phyloP scores from a whole-genome alignment of 1,284 basidiomycete species.

The Austropuccinia psidii region DNA sequence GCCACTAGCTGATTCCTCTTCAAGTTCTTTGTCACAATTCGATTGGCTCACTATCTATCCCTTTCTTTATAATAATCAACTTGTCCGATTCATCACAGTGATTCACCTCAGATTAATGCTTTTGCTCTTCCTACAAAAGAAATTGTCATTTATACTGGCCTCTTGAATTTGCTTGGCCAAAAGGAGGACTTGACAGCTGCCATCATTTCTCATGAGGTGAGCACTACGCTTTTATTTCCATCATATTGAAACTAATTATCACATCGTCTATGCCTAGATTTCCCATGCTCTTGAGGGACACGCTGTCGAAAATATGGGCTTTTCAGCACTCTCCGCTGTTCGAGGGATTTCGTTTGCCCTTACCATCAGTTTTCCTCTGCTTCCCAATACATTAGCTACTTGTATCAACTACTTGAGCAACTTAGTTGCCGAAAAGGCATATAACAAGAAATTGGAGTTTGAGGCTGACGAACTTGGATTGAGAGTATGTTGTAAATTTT shows the following conservation, averaged over 20 bases:
- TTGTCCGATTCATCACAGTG: too few species aligned
- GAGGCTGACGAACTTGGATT: conserved; percentile 54
- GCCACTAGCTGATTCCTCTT: not conserved
- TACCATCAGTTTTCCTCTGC: conserved; percentile 49
- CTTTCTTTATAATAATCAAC: not conserved
- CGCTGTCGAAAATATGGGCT: conserved; percentile 52
- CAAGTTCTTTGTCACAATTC: not conserved
- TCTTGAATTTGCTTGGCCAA: conserved; percentile 49
- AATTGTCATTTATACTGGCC: conserved; percentile 53
- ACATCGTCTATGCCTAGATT: conserved; percentile 4
- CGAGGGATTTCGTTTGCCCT: conserved; percentile 53
- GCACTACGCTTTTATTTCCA: not conserved
- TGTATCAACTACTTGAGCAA: conserved; percentile 53
- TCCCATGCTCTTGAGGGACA: conserved; percentile 53
- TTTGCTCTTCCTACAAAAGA: conserved; percentile 53
- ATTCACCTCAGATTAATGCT: conserved; percentile 52
- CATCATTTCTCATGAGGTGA: conserved; percentile 52
- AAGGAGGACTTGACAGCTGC: conserved; percentile 52
- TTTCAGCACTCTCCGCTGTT: conserved; percentile 51
- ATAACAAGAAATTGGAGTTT: conserved; percentile 53
- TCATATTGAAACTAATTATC: not conserved
- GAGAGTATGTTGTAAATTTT: too few species aligned
- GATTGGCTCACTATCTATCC: not conserved
- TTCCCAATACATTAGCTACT: conserved; percentile 51
- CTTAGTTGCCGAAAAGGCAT: conserved; percentile 52